phyloP scores from a whole-genome alignment of 495 filamentous ascomycete species.

The Talaromyces proteolyticus region DNA sequence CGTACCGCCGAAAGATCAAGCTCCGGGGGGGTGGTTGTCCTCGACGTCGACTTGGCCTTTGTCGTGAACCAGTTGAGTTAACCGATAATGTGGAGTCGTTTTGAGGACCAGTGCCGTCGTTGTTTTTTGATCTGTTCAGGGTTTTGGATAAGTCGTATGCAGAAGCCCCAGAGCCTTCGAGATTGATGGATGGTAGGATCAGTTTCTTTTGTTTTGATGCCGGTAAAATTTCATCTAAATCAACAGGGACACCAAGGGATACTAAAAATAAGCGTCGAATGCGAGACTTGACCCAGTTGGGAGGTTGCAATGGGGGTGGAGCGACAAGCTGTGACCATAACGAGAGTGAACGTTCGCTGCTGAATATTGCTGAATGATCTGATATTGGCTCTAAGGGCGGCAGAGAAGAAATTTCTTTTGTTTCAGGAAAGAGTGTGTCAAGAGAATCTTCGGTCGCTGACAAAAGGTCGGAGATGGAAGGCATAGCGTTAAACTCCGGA shows the following conservation, averaged over 20 bases:
- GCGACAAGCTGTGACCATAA: conserved; percentile 96
- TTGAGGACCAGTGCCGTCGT: conserved; percentile 40
- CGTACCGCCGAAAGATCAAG: conserved; percentile 75
- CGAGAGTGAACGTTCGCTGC: conserved; percentile 65
- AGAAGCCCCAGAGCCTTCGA: conserved; percentile 29
- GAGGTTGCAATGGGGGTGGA: conserved; percentile 88
- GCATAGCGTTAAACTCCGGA: conserved; percentile 62
- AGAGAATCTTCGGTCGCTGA: conserved; percentile 42
- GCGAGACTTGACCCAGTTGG: conserved; percentile 95
- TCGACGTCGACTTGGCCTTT: conserved; percentile 30
- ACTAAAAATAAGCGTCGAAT: conserved; percentile 96
- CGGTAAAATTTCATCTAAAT: conserved; percentile 94
- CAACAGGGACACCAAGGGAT: conserved; percentile 89
- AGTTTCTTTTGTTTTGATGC: conserved; percentile 98
- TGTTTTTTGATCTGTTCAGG: conserved; percentile 37
- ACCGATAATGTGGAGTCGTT: conserved; percentile 53
- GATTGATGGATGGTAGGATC: conserved; percentile 77
- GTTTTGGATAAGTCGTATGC: conserved; percentile 33
- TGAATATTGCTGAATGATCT: conserved; percentile 42
- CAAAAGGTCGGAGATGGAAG: conserved; percentile 43
- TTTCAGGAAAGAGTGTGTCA: conserved; percentile 48
- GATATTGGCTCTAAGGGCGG: conserved; percentile 38
- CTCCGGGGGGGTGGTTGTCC: conserved; percentile 62
- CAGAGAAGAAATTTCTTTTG: conserved; percentile 33
- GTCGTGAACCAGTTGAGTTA: conserved; percentile 40